A percentile compares a stretch with the other conserved stretches of the same genome.
These are phyloP conservation scores for Recurvomyces mirabilis DNA, from an alignment of 495 filamentous ascomycete species.

Conservation along the genomic window DNA sequence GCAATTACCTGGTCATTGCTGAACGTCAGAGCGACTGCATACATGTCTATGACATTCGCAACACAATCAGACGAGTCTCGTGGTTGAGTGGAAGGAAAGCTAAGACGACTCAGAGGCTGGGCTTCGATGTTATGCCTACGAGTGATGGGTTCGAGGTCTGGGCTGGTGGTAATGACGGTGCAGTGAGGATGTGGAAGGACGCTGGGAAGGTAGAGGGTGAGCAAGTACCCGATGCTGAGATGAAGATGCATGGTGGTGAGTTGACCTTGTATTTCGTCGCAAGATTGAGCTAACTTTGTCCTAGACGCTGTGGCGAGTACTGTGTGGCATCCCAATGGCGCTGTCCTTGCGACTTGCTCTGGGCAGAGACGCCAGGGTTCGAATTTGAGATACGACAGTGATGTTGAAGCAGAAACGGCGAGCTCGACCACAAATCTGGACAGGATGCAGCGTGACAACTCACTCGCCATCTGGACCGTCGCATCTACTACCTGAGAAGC, in stretches of 20 bases:
- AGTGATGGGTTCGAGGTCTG: slow-evolving; percentile 59
- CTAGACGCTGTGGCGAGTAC: slow-evolving; percentile 49
- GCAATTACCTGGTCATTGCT: slow-evolving; percentile 76
- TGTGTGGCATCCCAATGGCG: slow-evolving; percentile 54
- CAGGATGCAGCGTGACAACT: neutral
- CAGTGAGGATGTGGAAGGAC: slow-evolving; percentile 64
- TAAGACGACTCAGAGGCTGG: slow-evolving; percentile 64
- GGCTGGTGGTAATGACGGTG: slow-evolving; percentile 74
- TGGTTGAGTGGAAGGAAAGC: slow-evolving; percentile 61
- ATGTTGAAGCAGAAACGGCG: neutral
- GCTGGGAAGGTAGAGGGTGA: slow-evolving; percentile 34
- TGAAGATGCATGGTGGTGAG: slow-evolving; percentile 30
- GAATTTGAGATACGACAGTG: neutral
- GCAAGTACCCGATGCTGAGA: slow-evolving; percentile 21
- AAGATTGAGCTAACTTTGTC: neutral
- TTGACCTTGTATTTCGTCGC: too few species aligned
- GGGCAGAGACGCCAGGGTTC: slow-evolving; percentile 39
- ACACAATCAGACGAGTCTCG: slow-evolving; percentile 54
- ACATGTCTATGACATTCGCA: slow-evolving; percentile 74
- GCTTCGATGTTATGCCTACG: slow-evolving; percentile 51
- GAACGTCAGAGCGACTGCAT: slow-evolving; percentile 68
- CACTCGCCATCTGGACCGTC: slow-evolving; percentile 2
- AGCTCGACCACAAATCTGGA: neutral
- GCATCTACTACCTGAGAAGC: neutral
- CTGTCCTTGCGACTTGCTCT: slow-evolving; percentile 63